These are phyloP conservation scores for Magnaporthiopsis poae DNA, from an alignment of 2,329 filamentous ascomycete species.

Conservation along the genomic window DNA sequence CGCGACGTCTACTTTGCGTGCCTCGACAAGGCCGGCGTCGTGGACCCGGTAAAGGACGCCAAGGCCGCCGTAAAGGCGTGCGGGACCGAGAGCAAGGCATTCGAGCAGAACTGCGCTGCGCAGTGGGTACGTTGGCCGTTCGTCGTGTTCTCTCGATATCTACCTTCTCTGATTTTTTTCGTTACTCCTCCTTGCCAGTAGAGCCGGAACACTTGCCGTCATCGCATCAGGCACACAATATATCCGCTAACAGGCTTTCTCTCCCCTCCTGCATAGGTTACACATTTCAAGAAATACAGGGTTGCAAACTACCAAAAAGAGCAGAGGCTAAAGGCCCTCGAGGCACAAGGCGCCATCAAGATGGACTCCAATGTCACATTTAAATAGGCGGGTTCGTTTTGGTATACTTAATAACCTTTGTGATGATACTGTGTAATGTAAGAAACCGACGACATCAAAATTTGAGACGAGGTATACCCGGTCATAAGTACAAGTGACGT, in stretches of 20 bases:
- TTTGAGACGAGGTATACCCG: too few species aligned
- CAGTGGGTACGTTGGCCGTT: constrained; percentile 60
- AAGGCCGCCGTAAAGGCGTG: constrained; percentile 31
- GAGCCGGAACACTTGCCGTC: background rate
- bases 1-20: constrained; percentile 83
- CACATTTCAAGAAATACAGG: constrained; percentile 94
- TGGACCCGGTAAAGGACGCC: constrained; percentile 51
- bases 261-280: constrained; percentile 52
- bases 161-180: too few species aligned
- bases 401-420: background rate
- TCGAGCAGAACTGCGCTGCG: constrained; percentile 75
- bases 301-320: constrained; percentile 86
- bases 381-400: background rate
- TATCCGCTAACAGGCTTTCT: background rate
- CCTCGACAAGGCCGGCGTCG: constrained; percentile 68
- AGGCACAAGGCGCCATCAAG: constrained; percentile 60
- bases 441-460: background rate
- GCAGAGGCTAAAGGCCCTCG: constrained; percentile 64
- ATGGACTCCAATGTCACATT: constrained; percentile 25
- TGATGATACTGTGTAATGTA: background rate
- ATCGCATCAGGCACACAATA: background rate
- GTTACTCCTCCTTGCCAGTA: too few species aligned
- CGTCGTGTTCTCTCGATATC: too few species aligned
- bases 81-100: constrained; percentile 37
- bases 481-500: too few species aligned